phyloP scores from a whole-genome alignment of 2,329 filamentous ascomycete species.

The Trichoderma sp. region DNA sequence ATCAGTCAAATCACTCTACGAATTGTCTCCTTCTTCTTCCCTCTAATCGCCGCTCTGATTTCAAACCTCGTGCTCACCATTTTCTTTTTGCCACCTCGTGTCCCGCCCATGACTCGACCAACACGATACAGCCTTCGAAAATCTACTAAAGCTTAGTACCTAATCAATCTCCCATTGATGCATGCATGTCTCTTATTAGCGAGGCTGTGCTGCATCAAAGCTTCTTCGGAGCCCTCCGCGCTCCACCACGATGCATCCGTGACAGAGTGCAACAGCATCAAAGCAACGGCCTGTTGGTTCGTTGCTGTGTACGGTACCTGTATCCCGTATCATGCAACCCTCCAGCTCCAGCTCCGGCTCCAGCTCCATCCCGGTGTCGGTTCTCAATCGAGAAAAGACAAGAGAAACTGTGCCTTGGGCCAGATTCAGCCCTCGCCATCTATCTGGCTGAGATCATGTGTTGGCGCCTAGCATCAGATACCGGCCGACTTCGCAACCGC shows the following conservation, averaged over 20 bases:
- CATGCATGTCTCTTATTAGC: background rate
- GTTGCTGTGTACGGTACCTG: background rate
- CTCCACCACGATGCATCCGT: background rate
- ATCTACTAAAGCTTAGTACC: background rate
- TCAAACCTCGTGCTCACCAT: background rate
- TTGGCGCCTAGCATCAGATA: background rate
- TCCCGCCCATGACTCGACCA: background rate
- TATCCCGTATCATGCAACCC: background rate
- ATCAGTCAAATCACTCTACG: background rate
- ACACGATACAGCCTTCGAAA: background rate
- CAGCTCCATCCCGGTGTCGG: background rate
- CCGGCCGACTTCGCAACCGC: background rate
- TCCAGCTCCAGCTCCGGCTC: background rate
- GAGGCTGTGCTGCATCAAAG: background rate
- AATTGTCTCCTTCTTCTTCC: background rate
- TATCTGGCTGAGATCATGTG: background rate
- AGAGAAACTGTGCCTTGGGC: background rate
- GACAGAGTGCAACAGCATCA: background rate
- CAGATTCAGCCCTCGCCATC: background rate
- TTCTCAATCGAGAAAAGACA: background rate
- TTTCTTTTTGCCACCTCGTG: background rate
- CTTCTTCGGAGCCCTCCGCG: background rate
- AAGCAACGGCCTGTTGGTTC: background rate
- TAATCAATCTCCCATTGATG: background rate
- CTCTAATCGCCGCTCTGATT: background rate